Conservation (phyloP, 1,139 yeast species). For the Diutina mesorugosa region DNA sequence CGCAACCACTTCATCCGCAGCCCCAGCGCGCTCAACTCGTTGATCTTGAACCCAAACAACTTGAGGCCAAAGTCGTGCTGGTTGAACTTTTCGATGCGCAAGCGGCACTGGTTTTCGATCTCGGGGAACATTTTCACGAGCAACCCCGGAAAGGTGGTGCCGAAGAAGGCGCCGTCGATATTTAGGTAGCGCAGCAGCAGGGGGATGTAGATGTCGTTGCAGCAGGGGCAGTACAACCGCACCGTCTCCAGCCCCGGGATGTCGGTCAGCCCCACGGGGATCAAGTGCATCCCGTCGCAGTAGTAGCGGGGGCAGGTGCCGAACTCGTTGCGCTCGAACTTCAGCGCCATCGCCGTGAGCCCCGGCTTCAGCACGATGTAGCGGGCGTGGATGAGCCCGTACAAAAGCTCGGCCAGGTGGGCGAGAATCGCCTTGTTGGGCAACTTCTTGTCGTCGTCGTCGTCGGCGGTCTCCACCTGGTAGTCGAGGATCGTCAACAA, state of each 20-base stretch:
- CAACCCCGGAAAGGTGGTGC: conserved; percentile 89
- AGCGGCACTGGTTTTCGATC: conserved; percentile 42
- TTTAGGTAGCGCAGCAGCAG: conserved; percentile 72
- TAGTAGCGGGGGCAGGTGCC: conserved; percentile 86
- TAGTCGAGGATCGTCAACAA: conserved; percentile 67
- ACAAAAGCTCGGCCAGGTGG: conserved; percentile 81
- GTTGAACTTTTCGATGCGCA: conserved; percentile 40
- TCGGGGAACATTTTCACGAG: conserved; percentile 86
- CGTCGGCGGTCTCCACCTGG: conserved; percentile 72
- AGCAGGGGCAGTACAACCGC: conserved; percentile 84
- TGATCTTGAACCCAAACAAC: conserved; percentile 77
- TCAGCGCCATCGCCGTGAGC: conserved; percentile 87
- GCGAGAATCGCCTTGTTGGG: conserved; percentile 69
- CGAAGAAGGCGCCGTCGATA: conserved; percentile 94
- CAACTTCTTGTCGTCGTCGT: conserved; percentile 25
- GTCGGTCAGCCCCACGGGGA: conserved; percentile 90
- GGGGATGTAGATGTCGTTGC: conserved; percentile 84
- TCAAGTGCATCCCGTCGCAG: conserved; percentile 84
- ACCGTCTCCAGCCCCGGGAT: conserved; percentile 88
- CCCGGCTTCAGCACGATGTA: conserved; percentile 86
- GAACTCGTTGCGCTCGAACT: conserved; percentile 78
- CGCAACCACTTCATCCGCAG: conserved; percentile 95
- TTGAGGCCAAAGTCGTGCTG: conserved; percentile 52
- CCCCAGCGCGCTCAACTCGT: conserved; percentile 67
- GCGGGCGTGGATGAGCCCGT: conserved; percentile 90